Evolutionary conservation across 768 basidiomycete genomes (phyloP).

Genomic region (Chalciporus sphaerocephalus): DNA sequence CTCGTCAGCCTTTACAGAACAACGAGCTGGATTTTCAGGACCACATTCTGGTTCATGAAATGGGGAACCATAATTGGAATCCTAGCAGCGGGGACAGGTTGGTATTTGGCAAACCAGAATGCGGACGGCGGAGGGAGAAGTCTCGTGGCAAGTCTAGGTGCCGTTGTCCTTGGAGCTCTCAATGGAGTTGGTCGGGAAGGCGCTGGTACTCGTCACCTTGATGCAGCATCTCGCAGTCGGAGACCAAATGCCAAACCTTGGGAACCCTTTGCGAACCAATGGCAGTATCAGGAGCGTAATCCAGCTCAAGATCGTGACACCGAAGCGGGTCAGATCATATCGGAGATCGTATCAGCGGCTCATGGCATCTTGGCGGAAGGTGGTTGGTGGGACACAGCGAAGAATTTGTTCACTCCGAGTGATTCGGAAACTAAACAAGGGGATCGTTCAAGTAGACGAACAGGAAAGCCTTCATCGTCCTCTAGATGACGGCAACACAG

Average conservation of each 20-base stretch:
- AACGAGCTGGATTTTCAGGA: slow-evolving; percentile 67
- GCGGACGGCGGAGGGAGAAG: slow-evolving; percentile 31
- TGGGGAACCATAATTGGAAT: slow-evolving; percentile 64
- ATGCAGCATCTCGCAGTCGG: slow-evolving; percentile 14
- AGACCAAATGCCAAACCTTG: slow-evolving; percentile 45
- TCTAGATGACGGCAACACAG: slow-evolving; percentile 11
- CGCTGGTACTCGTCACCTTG: slow-evolving; percentile 23
- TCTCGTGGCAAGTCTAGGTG: slow-evolving; percentile 37
- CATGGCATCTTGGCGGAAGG: slow-evolving; percentile 30
- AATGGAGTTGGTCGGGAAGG: slow-evolving; percentile 36
- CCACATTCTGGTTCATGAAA: slow-evolving; percentile 65
- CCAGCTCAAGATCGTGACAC: slow-evolving; percentile 23
- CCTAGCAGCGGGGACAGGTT: slow-evolving; percentile 52
- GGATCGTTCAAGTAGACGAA: slow-evolving; percentile 7
- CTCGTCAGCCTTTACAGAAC: slow-evolving; percentile 77
- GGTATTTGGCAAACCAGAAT: slow-evolving; percentile 44
- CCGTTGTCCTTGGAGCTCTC: slow-evolving; percentile 40
- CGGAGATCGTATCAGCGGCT: slow-evolving; percentile 37
- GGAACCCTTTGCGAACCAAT: slow-evolving; percentile 62
- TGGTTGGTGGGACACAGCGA: slow-evolving; percentile 39
- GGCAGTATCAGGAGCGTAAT: slow-evolving; percentile 44
- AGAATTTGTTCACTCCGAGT: slow-evolving; percentile 23
- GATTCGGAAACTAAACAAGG: slow-evolving; percentile 7
- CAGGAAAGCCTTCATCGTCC: slow-evolving; percentile 9
- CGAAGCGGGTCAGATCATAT: slow-evolving; percentile 45